Conservation (phyloP, 306 rosid species). For the Morella rubra region DNA sequence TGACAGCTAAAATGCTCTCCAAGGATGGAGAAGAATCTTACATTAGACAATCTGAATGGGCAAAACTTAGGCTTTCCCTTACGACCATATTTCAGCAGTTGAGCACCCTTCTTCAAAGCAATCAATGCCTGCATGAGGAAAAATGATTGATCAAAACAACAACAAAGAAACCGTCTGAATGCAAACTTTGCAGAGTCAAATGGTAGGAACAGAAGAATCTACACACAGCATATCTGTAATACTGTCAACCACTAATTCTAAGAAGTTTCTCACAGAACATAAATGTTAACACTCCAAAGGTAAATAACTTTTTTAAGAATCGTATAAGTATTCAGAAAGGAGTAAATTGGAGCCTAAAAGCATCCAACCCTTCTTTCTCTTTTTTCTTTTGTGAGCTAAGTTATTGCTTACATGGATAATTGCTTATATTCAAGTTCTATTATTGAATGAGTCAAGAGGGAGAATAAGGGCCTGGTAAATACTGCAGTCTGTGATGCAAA, state of each 20-base stretch:
- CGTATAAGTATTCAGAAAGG: background rate
- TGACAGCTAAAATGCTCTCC: slow-evolving; percentile 9
- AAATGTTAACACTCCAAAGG: slow-evolving; percentile 1
- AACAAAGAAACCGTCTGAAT: slow-evolving; percentile 14
- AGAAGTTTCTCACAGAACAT: slow-evolving; percentile 14
- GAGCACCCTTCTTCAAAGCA: slow-evolving; percentile 92
- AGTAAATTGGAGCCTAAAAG: background rate
- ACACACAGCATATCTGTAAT: background rate
- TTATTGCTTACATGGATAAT: background rate
- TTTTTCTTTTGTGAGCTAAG: background rate
- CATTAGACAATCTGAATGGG: slow-evolving; percentile 83
- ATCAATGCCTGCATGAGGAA: slow-evolving; percentile 64
- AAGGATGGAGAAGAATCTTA: slow-evolving; percentile 45
- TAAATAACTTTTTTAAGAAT: background rate
- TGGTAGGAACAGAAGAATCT: slow-evolving; percentile 8
- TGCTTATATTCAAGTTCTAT: no score
- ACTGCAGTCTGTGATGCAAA: background rate
- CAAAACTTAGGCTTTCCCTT: slow-evolving; percentile 99
- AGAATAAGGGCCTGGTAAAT: background rate
- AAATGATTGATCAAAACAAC: slow-evolving; percentile 24
- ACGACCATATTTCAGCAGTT: slow-evolving; percentile 93
- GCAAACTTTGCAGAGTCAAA: slow-evolving; percentile 8
- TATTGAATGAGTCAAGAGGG: background rate
- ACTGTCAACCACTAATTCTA: slow-evolving; percentile 5
- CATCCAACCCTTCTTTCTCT: background rate